A percentile compares a stretch with the other conserved stretches of the same genome.
Conservation (phyloP, 805 yeast genomes). For the Peterozyma toletana region DNA sequence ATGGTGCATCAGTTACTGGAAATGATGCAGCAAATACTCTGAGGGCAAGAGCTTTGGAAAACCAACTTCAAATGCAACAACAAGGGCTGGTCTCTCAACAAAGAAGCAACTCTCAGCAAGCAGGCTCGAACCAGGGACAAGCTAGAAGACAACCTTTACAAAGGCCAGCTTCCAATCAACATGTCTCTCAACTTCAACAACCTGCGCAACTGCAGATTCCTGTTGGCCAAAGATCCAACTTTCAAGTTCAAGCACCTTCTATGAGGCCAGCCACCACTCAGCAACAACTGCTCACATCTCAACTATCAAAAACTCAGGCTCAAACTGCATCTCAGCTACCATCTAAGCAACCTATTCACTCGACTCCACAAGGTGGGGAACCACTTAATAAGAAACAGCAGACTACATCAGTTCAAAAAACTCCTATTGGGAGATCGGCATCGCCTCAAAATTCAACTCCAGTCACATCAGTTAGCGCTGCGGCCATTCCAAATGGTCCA, state of each 20-base stretch:
- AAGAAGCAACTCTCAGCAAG: not conserved
- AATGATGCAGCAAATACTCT: conserved; percentile 4
- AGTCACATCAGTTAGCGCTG: conserved; percentile 41
- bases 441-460: conserved; percentile 27
- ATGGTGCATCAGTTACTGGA: conserved; percentile 1
- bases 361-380: too few relatives aligned
- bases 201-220: too few relatives aligned
- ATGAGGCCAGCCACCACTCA: conserved; percentile 1
- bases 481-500: conserved; percentile 30
- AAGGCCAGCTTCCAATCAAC: too few relatives aligned
- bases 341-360: too few relatives aligned
- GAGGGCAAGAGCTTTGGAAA: not conserved
- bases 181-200: too few relatives aligned
- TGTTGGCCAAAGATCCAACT: too few relatives aligned
- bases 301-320: conserved; percentile 2
- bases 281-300: conserved; percentile 2
- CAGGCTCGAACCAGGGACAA: too few relatives aligned
- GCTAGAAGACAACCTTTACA: too few relatives aligned
- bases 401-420: conserved; percentile 10
- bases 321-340: not conserved
- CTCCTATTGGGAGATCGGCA: conserved; percentile 10
- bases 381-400: conserved; percentile 3
- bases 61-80: conserved; percentile 1
- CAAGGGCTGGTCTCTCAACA: not conserved
- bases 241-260: too few relatives aligned